Base-by-base conservation (phyloP, 2,329 filamentous ascomycete genomes). In the Pseudogymnoascus sp. region DNA sequence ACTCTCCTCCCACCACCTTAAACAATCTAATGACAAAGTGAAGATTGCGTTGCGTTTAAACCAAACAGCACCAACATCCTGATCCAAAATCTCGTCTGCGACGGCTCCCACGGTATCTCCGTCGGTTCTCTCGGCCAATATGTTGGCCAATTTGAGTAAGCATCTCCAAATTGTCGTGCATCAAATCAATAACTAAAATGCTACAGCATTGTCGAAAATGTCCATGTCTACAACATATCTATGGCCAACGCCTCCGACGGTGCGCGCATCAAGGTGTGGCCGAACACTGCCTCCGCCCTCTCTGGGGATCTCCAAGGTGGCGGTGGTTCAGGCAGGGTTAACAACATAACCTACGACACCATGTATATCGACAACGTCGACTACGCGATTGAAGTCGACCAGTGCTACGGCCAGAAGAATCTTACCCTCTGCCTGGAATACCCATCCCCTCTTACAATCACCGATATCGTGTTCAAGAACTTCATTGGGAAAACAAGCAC, bases 241-340 rank as follows among this genome's bases (percentile, higher is more conserved):
- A 78, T 80, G 77, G 75, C 75, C 64, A 80, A 80, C 66, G 77
- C 77, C n/a, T 75, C 78, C 60, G 81, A 86, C 66, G 83, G 83
- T 61, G 84, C 83, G 1, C 82, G 84, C 65, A 86, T 87, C 76
- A 87, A 87, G 75, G 83, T 89, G 63, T 90, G 87, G 87, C 86
- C 87, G 29, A 71, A 72, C 63, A 64, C 69, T 2, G 69, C 78
- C 3, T 79, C 82, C 1, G 79, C 80, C 0, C 75, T 87, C 3
- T 83, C 83, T 16, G 83, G 80, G 16, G 42, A 45, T 45, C 42
- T 45, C 18, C 18, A 45, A 45, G 42, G 42, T 45, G 86, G 86
- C n/a, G 86, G 86, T 16, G 86, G 86, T 16, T 73, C 73, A 0
- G 84, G 87, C 26, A 76, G 77, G 40, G 86, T 90, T 57, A 79